A percentile compares a stretch with the other conserved stretches of the same genome.
Evolutionary conservation across 78 protist species (phyloP).

Genomic region (Kipferlia bialata): DNA sequence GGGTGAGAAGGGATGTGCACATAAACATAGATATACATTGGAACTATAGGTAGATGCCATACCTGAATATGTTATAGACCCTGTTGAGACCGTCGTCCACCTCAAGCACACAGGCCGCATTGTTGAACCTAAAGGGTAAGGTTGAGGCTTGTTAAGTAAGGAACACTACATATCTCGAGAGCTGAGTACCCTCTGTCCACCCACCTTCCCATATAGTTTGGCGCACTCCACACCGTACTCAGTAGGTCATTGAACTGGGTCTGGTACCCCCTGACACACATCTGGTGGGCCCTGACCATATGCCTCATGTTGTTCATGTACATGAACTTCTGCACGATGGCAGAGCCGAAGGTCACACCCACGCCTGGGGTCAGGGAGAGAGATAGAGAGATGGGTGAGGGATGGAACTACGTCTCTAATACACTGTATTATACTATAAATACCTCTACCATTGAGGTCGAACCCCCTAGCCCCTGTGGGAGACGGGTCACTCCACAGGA

Average conservation of each 20-base stretch:
- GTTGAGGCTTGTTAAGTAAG: no score
- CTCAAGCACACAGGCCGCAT: constrained; percentile 26
- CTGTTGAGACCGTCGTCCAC: constrained; percentile 8
- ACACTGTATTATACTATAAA: no score
- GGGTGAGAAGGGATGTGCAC: no score
- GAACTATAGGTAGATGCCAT: no score
- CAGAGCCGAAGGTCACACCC: neutral
- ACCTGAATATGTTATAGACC: constrained; percentile 14
- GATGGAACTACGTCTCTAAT: no score
- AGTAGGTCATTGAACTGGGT: constrained; percentile 17
- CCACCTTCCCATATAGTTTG: constrained; percentile 15
- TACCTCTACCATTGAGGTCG: neutral
- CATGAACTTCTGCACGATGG: neutral
- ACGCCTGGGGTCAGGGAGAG: no score
- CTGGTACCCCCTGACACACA: constrained; percentile 4
- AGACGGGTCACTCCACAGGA: neutral
- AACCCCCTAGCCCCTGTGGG: neutral
- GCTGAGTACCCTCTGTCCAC: no score
- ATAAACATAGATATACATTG: no score
- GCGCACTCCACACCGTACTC: constrained; percentile 11
- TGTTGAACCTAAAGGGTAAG: constrained; percentile 34
- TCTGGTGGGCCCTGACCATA: constrained; percentile 23
- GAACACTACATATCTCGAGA: no score
- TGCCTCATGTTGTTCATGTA: neutral
- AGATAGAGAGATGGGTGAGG: no score